Evolutionary conservation across 2,329 filamentous ascomycete genomes (phyloP).

Genomic region (Monosporascus sp.): DNA sequence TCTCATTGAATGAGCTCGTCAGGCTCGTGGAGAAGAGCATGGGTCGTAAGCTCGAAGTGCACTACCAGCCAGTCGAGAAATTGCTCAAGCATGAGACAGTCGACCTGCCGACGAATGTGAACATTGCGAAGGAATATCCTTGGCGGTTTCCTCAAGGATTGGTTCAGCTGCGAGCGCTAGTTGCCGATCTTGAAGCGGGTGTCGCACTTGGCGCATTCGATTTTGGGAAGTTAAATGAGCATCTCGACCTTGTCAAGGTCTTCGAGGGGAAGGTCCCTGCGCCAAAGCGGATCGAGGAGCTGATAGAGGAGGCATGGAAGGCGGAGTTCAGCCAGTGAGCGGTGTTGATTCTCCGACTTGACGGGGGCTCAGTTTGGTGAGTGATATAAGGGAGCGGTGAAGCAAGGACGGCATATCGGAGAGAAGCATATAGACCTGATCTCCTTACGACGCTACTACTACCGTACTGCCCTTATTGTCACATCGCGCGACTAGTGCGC

Average conservation of each 20-base stretch:
- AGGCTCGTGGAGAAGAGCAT: conserved; percentile 13
- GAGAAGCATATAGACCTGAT: too few species aligned
- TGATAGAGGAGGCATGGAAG: conserved; percentile 15
- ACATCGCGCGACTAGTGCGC: too few species aligned
- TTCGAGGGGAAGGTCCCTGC: conserved; percentile 12
- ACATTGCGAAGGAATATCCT: conserved; percentile 17
- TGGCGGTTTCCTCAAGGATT: conserved; percentile 22
- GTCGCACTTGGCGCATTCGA: conserved; percentile 27
- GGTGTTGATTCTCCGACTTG: not conserved
- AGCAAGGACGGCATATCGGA: too few species aligned
- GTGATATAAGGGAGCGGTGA: too few species aligned
- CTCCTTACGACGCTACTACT: not conserved
- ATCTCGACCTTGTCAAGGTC: conserved; percentile 16
- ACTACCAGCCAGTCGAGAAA: conserved; percentile 20
- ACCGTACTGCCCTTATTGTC: too few species aligned
- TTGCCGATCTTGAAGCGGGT: conserved; percentile 26
- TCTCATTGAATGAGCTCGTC: conserved; percentile 26
- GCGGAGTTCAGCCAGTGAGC: not conserved
- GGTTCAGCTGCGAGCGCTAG: conserved; percentile 18
- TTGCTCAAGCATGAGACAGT: conserved; percentile 16
- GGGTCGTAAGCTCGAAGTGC: conserved; percentile 18
- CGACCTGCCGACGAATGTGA: conserved; percentile 22
- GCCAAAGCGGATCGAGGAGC: conserved; percentile 11
- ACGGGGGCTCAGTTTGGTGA: too few species aligned
- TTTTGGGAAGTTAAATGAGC: conserved; percentile 11